Conservation (phyloP, 805 yeast species). For the Cyberlindnera suaveolens region DNA sequence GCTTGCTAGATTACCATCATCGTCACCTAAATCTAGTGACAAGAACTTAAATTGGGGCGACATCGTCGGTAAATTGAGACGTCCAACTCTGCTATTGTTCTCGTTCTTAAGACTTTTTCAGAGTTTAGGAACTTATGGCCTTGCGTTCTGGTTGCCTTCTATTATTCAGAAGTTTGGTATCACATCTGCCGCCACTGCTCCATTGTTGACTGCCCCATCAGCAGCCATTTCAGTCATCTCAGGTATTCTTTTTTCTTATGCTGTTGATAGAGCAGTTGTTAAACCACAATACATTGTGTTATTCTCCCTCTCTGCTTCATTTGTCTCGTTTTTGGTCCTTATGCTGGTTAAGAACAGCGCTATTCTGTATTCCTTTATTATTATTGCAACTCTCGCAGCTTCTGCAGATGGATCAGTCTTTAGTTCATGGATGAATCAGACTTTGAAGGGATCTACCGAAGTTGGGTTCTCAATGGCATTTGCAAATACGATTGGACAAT, state of each 20-base stretch:
- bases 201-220: slow-evolving; percentile 8
- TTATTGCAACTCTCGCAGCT: slow-evolving; percentile 6
- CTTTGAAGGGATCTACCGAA: slow-evolving; percentile 6
- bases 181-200: slow-evolving; percentile 28
- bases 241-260: slow-evolving; percentile 7
- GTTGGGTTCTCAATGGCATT: slow-evolving; percentile 7
- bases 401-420: slow-evolving; percentile 9
- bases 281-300: slow-evolving; percentile 1
- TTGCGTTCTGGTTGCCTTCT: slow-evolving; percentile 10
- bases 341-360: slow-evolving; percentile 3
- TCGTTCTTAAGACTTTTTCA: slow-evolving; percentile 4
- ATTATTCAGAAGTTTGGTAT: slow-evolving; percentile 6
- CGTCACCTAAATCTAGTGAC: not conserved
- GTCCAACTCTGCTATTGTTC: slow-evolving; percentile 1
- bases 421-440: slow-evolving; percentile 8
- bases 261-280: slow-evolving; percentile 6
- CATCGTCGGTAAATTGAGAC: not conserved
- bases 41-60: not conserved
- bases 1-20: not conserved
- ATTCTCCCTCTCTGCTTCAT: not conserved
- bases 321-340: not conserved
- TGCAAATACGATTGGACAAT: slow-evolving; percentile 6
- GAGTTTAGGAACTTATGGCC: slow-evolving; percentile 9
- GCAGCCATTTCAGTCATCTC: slow-evolving; percentile 6
- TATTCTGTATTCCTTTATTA: slow-evolving; percentile 7